Percentiles rank a stretch among this genome's conserved stretches.
phyloP scores from a whole-genome alignment of 2,329 filamentous ascomycete species.

The Talaromyces atroroseus region DNA sequence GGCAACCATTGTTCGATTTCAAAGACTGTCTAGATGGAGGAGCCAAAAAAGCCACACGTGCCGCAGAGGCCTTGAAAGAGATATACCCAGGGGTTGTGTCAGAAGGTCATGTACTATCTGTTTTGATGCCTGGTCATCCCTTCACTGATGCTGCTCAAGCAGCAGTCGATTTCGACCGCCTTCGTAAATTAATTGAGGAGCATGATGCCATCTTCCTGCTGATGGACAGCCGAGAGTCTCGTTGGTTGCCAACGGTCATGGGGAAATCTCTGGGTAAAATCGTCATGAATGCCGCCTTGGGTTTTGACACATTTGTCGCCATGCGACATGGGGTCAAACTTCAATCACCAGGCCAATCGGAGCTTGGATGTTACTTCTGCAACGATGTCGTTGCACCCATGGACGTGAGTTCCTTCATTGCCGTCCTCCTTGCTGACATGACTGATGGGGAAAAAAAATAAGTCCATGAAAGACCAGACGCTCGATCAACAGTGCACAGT shows the following conservation, averaged over 20 bases:
- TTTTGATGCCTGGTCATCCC: slow-evolving; percentile 94
- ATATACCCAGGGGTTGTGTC: slow-evolving; percentile 90
- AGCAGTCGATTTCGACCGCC: slow-evolving; percentile 66
- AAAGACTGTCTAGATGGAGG: slow-evolving; percentile 83
- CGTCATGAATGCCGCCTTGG: slow-evolving; percentile 91
- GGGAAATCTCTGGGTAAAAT: slow-evolving; percentile 89
- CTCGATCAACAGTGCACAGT: slow-evolving; percentile 98
- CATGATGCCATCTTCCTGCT: slow-evolving; percentile 95
- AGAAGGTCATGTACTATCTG: slow-evolving; percentile 71
- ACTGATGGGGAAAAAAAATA: not conserved
- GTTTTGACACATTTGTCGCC: slow-evolving; percentile 94
- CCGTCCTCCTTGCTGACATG: slow-evolving; percentile 7
- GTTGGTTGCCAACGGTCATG: slow-evolving; percentile 95
- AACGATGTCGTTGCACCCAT: slow-evolving; percentile 94
- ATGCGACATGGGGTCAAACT: slow-evolving; percentile 83
- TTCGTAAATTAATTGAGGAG: slow-evolving; percentile 68
- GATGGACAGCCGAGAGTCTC: slow-evolving; percentile 90
- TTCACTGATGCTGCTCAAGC: slow-evolving; percentile 67
- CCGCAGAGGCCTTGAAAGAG: slow-evolving; percentile 71
- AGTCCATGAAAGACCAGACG: slow-evolving; percentile 92
- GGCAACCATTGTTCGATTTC: slow-evolving; percentile 88
- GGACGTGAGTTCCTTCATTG: slow-evolving; percentile 60
- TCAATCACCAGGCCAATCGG: slow-evolving; percentile 51
- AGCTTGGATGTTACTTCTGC: slow-evolving; percentile 95
- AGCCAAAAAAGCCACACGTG: slow-evolving; percentile 72